Conservation (phyloP, 2,329 filamentous ascomycete genomes). For the Pseudogymnoascus sp. region DNA sequence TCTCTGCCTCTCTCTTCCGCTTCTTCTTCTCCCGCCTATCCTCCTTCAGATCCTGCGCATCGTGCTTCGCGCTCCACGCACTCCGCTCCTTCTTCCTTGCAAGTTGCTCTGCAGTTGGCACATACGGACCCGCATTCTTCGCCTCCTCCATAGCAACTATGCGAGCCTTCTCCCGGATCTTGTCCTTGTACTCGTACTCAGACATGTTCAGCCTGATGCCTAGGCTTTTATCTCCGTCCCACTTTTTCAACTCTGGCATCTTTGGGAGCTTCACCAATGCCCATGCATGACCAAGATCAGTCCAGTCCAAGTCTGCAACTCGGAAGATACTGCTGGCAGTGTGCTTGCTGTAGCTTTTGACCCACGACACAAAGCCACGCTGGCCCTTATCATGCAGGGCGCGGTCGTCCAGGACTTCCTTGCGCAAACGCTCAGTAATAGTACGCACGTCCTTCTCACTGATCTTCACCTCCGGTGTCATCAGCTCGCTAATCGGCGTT, state of each 20-base stretch:
- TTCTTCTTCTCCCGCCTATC: slow-evolving; percentile 58
- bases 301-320: slow-evolving; percentile 75
- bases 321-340: slow-evolving; percentile 88
- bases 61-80: slow-evolving; percentile 67
- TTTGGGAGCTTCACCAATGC: slow-evolving; percentile 78
- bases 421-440: slow-evolving; percentile 54
- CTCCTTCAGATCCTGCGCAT: slow-evolving; percentile 55
- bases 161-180: slow-evolving; percentile 59
- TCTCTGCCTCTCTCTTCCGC: slow-evolving; percentile 56
- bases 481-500: slow-evolving; percentile 66
- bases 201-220: slow-evolving; percentile 61
- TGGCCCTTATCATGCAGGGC: slow-evolving; percentile 75
- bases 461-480: slow-evolving; percentile 48
- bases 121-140: slow-evolving; percentile 34
- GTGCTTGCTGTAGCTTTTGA: slow-evolving; percentile 85
- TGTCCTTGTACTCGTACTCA: slow-evolving; percentile 64
- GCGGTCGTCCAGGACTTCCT: slow-evolving; percentile 44
- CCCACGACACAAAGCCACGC: slow-evolving; percentile 87
- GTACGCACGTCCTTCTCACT: slow-evolving; percentile 52
- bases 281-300: slow-evolving; percentile 73
- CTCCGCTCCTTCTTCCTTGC: slow-evolving; percentile 56
- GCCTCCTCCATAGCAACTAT: slow-evolving; percentile 46
- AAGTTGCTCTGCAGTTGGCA: slow-evolving; percentile 35
- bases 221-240: slow-evolving; percentile 59
- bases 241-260: slow-evolving; percentile 82